Percentiles rank a stretch among this genome's conserved stretches.
These are phyloP conservation scores for Oryza meridionalis DNA, from an alignment of 176 grass and related monocot genomes.

Conservation along the genomic window DNA sequence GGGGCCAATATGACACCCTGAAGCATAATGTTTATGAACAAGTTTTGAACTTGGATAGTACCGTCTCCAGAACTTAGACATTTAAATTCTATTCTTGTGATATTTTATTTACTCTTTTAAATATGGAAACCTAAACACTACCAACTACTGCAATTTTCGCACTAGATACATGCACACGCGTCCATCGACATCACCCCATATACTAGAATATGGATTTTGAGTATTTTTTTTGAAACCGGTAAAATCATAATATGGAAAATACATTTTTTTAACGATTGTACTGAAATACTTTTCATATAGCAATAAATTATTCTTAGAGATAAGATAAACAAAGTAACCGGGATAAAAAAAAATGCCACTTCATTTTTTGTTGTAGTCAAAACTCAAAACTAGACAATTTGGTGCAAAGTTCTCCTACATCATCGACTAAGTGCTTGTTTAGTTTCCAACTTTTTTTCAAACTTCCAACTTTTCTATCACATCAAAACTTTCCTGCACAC, in stretches of 20 bases:
- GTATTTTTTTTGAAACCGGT: neutral
- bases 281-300: neutral
- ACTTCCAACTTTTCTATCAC: no score
- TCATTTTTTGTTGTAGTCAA: neutral
- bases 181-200: neutral
- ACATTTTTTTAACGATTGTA: neutral
- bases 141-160: neutral
- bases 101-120: neutral
- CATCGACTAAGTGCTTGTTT: no score
- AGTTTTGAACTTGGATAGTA: neutral
- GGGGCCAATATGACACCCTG: neutral
- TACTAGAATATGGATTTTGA: neutral
- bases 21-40: neutral
- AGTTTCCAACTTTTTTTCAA: no score
- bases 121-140: neutral
- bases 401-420: neutral
- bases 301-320: neutral
- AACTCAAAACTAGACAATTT: neutral
- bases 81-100: neutral
- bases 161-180: no score
- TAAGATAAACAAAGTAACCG: neutral
- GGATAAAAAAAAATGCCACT: neutral
- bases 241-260: neutral
- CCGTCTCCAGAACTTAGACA: neutral
- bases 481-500: no score